Evolutionary conservation across 352 stramenopile species (phyloP).

Genomic region (Phytophthora pluvialis): DNA sequence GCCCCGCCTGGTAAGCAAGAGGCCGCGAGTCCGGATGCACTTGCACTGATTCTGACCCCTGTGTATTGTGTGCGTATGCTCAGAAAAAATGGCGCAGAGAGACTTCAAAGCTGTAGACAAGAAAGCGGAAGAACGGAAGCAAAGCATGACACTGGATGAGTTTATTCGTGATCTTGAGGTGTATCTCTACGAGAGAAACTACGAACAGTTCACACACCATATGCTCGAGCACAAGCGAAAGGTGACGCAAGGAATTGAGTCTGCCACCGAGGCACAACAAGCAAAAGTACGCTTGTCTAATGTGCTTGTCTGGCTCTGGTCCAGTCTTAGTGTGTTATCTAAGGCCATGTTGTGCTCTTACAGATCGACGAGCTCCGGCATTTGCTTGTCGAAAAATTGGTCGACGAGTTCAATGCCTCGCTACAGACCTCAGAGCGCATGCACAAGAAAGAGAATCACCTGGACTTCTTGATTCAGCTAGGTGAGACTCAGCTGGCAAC

Average conservation of each 20-base stretch:
- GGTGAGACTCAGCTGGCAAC: conserved; percentile 70
- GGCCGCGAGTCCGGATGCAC: background rate
- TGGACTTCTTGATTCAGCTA: conserved; percentile 77
- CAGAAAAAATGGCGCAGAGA: conserved; percentile 45
- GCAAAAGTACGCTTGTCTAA: conserved; percentile 34
- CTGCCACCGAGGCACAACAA: conserved; percentile 51
- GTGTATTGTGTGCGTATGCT: conserved; percentile 5
- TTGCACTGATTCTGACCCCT: background rate
- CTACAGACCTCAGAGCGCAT: conserved; percentile 82
- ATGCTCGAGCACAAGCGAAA: conserved; percentile 63
- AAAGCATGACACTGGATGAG: conserved; percentile 55
- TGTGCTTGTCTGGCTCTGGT: background rate
- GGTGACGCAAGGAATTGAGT: conserved; percentile 43
- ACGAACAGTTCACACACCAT: conserved; percentile 60
- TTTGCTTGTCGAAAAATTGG: conserved; percentile 62
- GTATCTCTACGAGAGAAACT: conserved; percentile 67
- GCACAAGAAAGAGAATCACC: conserved; percentile 85
- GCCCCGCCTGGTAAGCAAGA: conserved; percentile 42
- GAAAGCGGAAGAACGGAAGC: conserved; percentile 51
- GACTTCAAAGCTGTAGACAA: conserved; percentile 57
- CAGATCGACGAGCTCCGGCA: conserved; percentile 62
- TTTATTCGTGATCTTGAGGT: conserved; percentile 80
- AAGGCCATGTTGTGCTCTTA: background rate
- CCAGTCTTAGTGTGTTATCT: background rate
- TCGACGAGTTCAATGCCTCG: conserved; percentile 80